These are phyloP conservation scores for Dimocarpus longan DNA, from an alignment of 345 rosid genomes.

Conservation along the genomic window DNA sequence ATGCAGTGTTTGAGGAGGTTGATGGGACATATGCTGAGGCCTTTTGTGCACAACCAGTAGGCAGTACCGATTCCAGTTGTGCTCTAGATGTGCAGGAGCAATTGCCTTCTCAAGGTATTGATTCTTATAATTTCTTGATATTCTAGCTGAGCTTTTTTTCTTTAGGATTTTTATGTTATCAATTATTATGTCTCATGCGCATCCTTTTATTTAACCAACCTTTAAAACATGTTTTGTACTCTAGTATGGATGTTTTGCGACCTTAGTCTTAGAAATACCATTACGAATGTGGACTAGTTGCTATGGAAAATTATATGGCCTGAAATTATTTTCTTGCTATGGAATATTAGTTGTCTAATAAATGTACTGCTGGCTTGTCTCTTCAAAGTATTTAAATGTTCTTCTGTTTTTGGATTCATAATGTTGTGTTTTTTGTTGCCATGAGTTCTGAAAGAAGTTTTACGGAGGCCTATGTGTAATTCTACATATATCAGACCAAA, in stretches of 20 bases:
- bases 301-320: not conserved
- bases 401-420: not conserved
- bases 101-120: slow-evolving; percentile 43
- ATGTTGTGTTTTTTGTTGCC: not conserved
- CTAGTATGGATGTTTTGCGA: not conserved
- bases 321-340: not conserved
- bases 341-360: not conserved
- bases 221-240: not conserved
- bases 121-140: slow-evolving; percentile 4
- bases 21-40: slow-evolving; percentile 57
- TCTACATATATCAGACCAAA: not conserved
- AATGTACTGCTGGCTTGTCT: not conserved
- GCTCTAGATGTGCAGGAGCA: slow-evolving; percentile 20
- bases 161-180: not conserved
- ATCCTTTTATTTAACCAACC: not conserved
- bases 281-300: not conserved
- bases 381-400: not conserved
- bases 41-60: slow-evolving; percentile 32
- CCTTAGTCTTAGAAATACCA: not conserved
- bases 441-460: not conserved
- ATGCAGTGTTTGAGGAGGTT: slow-evolving; percentile 56
- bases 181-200: not conserved
- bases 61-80: slow-evolving; percentile 14
- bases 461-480: not conserved
- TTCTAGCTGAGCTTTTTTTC: not conserved